These are phyloP conservation scores for Hymenoscyphus salicellus DNA, from an alignment of 2,329 filamentous ascomycete species.

Conservation along the genomic window DNA sequence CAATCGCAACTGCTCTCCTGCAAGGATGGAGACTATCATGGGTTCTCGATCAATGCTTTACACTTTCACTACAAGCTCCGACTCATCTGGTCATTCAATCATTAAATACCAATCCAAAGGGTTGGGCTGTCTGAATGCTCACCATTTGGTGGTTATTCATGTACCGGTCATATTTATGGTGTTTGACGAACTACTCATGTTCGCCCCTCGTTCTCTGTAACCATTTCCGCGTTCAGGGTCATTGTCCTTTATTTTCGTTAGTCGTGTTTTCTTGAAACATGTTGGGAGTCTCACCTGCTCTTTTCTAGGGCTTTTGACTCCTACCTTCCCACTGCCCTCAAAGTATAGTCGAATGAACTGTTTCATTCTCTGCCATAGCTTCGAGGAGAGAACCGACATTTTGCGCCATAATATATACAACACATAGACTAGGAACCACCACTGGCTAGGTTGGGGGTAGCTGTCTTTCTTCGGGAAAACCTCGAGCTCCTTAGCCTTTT, in stretches of 20 bases:
- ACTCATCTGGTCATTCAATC: neutral
- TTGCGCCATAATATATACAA: neutral
- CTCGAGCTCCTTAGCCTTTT: slow-evolving; percentile 8
- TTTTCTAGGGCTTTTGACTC: neutral
- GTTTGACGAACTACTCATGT: neutral
- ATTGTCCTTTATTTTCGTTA: neutral
- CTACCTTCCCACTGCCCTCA: neutral
- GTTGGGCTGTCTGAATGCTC: neutral
- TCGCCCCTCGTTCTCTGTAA: neutral
- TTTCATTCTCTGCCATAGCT: neutral
- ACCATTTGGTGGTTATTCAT: neutral
- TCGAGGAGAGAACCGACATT: too few species aligned
- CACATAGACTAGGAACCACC: slow-evolving; percentile 1
- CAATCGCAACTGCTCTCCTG: neutral
- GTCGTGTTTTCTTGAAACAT: neutral
- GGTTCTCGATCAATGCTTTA: neutral
- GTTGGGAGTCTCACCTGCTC: neutral
- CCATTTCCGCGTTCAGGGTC: neutral
- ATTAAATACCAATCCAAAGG: too few species aligned
- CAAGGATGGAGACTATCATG: neutral
- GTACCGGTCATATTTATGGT: neutral
- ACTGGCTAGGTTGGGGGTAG: slow-evolving; percentile 1
- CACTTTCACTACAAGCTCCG: neutral
- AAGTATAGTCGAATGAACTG: neutral
- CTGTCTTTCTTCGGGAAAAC: slow-evolving; percentile 5